A percentile compares a stretch with the other conserved stretches of the same genome.
phyloP scores from a whole-genome alignment of 306 rosid genomes.

The Vigna reflexopilosa region DNA sequence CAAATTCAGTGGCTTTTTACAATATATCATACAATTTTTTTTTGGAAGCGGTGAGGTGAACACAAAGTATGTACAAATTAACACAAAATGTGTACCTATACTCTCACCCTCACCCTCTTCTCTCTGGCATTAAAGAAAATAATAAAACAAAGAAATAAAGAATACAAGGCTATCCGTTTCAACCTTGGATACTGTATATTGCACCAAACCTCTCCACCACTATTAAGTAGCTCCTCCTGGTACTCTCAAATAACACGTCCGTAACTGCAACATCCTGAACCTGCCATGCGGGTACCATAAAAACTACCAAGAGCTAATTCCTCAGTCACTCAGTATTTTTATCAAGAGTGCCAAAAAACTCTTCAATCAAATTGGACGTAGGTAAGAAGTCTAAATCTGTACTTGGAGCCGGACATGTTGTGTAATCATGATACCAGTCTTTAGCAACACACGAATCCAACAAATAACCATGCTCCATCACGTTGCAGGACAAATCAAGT shows the following conservation, averaged over 20 bases:
- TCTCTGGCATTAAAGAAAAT: background rate
- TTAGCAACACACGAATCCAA: slow-evolving; percentile 51
- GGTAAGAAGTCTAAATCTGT: slow-evolving; percentile 56
- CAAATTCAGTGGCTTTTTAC: background rate
- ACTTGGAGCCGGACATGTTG: slow-evolving; percentile 30
- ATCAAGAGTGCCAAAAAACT: slow-evolving; percentile 52
- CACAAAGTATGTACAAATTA: slow-evolving; percentile 27
- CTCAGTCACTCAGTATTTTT: slow-evolving; percentile 42
- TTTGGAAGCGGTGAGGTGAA: slow-evolving; percentile 8
- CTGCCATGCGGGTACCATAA: background rate
- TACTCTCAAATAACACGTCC: background rate
- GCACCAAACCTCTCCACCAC: slow-evolving; percentile 22
- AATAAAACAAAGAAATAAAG: slow-evolving; percentile 32
- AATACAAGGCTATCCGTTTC: slow-evolving; percentile 21
- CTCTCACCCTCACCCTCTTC: background rate
- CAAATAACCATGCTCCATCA: slow-evolving; percentile 47
- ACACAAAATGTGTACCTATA: background rate
- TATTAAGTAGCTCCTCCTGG: slow-evolving; percentile 1
- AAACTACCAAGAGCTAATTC: slow-evolving; percentile 33
- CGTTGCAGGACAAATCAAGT: slow-evolving; percentile 40
- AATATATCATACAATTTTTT: slow-evolving; percentile 29
- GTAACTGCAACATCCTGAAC: background rate
- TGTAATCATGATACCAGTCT: slow-evolving; percentile 59
- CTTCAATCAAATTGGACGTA: slow-evolving; percentile 68
- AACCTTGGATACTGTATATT: slow-evolving; percentile 7